Evolutionary conservation across 139 green algal species (phyloP), one percentile per base, ranked within the genome.

Genomic region (Chlorella sp.): DNA sequence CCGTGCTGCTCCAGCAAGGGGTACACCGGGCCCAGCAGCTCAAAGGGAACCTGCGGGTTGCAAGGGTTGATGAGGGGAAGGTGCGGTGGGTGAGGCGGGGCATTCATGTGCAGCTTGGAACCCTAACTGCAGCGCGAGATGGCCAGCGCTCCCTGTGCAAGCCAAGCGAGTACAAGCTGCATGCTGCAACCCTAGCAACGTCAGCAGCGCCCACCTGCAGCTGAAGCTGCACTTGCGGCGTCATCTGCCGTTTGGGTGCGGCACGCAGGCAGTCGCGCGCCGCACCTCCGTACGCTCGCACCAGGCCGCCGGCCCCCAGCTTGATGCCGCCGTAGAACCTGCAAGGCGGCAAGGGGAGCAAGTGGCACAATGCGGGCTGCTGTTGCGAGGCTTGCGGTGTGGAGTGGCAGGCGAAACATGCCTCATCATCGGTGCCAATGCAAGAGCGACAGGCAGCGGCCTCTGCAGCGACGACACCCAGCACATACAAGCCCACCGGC

Each of bases 311-410:
- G 1, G 93, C 88, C 2, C 96, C 96, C 12, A 98, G 90, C 88
- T 98, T 98, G 26, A 91, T 93, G 6, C 95, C 96, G 1, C 95
- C 96, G 87, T 94, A 98, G 84, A 94, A 94, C n/a, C 95, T 94
- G 82, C 69, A 74, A 6, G 9, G 44, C 7, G 44, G 9, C 44
- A 81, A 9, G 21, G 51, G 51, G 12, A 60, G n/a, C 51, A 60
- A 21, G 51, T 60, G 51, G 44, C 7, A 16, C 9, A 51, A 9
- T 51, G 6, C 7, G 44, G 44, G 44, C 44, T 51, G 44, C 44
- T n/a, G n/a, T n/a, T n/a, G n/a, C n/a, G n/a, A n/a, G n/a, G n/a
- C n/a, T n/a, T n/a, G n/a, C n/a, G n/a, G n/a, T n/a, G n/a, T n/a
- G n/a, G n/a, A n/a, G n/a, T n/a, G n/a, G n/a, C n/a, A n/a, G n/a